Conservation (phyloP, 129 eudicot species). For the Saussurea involucrata region DNA sequence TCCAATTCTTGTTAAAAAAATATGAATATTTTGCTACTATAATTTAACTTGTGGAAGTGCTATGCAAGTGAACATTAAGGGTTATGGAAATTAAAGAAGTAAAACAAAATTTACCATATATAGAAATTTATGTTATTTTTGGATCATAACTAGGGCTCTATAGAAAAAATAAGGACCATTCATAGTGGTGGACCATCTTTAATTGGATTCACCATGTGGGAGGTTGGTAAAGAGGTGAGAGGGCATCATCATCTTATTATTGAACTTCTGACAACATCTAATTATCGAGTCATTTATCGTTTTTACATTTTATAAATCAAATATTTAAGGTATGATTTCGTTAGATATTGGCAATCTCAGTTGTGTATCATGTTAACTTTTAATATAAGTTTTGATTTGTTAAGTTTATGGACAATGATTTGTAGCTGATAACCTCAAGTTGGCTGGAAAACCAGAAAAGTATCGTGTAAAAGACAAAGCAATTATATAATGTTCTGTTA, state of each 20-base stretch:
- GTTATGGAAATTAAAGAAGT: background rate
- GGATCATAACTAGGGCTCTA: conserved; percentile 7
- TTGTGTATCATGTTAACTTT: background rate
- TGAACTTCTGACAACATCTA: conserved; percentile 10
- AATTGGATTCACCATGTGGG: conserved; percentile 34
- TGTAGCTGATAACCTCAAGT: background rate
- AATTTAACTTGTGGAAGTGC: background rate
- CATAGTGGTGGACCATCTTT: conserved; percentile 29
- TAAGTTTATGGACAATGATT: background rate
- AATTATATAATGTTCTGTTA: too few relatives aligned
- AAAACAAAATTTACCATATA: conserved; percentile 13
- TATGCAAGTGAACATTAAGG: background rate
- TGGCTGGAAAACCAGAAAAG: too few relatives aligned
- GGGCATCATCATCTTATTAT: conserved; percentile 37
- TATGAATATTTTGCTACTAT: background rate
- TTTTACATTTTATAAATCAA: background rate
- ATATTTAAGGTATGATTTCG: background rate
- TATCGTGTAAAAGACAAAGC: background rate
- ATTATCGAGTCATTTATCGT: background rate
- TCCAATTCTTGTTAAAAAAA: background rate
- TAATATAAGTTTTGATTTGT: background rate
- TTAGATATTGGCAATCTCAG: background rate
- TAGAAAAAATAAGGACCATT: conserved; percentile 20
- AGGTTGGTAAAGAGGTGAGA: conserved; percentile 38
- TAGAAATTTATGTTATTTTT: conserved; percentile 30